phyloP scores from a whole-genome alignment of 257 asterid genomes.

The Solanum chilense region DNA sequence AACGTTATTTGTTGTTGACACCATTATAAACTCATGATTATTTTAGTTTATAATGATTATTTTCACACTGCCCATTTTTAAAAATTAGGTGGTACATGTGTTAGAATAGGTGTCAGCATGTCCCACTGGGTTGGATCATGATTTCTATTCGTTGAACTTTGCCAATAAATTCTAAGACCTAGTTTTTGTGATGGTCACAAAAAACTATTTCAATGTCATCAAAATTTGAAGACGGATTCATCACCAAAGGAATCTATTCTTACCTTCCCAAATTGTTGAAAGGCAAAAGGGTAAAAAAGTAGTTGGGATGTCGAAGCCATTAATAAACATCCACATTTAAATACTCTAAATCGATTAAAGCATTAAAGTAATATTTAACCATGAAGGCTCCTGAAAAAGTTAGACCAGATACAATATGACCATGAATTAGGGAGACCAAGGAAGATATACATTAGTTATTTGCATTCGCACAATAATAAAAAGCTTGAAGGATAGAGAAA shows the following conservation, averaged over 20 bases:
- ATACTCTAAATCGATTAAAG: background rate
- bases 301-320: background rate
- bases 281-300: background rate
- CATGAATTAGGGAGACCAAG: background rate
- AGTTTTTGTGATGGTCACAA: background rate
- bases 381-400: background rate
- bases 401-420: background rate
- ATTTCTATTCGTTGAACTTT: background rate
- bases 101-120: no score
- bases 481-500: background rate
- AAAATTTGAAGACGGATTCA: background rate
- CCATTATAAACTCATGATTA: no score
- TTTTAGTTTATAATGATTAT: no score
- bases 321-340: background rate
- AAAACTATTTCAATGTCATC: background rate
- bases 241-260: background rate
- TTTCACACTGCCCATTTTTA: no score
- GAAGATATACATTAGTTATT: background rate
- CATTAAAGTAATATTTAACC: background rate
- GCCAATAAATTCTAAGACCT: background rate
- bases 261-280: background rate
- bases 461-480: background rate
- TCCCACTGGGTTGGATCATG: fast-evolving
- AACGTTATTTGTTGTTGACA: no score
- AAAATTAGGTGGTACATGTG: no score